Evolutionary conservation across 2,329 filamentous ascomycete genomes (phyloP).

Genomic region (Cordyceps cicadae): DNA sequence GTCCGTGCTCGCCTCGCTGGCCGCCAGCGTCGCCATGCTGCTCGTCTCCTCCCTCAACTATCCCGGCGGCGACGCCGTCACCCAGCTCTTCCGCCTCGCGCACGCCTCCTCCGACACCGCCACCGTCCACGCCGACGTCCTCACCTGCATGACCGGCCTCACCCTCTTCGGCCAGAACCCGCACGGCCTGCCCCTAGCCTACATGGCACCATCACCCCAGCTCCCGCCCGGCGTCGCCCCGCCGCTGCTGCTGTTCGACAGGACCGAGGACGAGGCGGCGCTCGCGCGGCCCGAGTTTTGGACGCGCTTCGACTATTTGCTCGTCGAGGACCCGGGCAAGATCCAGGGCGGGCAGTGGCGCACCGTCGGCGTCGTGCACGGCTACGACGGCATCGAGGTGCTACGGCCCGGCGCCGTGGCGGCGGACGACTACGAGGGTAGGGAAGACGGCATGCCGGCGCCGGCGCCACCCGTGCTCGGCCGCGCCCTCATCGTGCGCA

Average conservation of each 20-base stretch:
- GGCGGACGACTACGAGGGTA: constrained; percentile 4
- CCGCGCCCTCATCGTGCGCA: constrained; percentile 32
- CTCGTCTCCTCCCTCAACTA: constrained; percentile 84
- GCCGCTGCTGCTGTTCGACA: constrained; percentile 41
- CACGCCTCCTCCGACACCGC: constrained; percentile 22
- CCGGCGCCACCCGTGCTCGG: constrained; percentile 32
- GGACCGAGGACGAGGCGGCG: constrained; percentile 45
- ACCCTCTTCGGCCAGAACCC: constrained; percentile 54
- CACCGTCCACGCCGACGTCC: constrained; percentile 54
- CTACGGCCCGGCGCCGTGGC: constrained; percentile 34
- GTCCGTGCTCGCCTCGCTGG: constrained; percentile 53
- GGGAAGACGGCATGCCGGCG: constrained; percentile 10
- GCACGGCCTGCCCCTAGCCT: constrained; percentile 27
- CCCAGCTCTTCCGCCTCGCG: constrained; percentile 36
- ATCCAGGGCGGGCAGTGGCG: constrained; percentile 47
- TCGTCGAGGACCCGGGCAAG: constrained; percentile 44
- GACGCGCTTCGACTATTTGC: constrained; percentile 54
- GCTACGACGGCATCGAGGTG: constrained; percentile 51
- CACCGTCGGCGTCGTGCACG: constrained; percentile 46
- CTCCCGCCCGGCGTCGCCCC: constrained; percentile 15
- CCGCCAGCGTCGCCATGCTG: constrained; percentile 58
- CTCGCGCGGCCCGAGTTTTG: constrained; percentile 48
- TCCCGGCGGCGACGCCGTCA: constrained; percentile 75
- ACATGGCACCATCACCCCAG: constrained; percentile 12
- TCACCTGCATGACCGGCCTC: constrained; percentile 63